Evolutionary conservation across 768 basidiomycete species (phyloP), one percentile per base, ranked within the genome.

Genomic region (Serpula lacrymans): DNA sequence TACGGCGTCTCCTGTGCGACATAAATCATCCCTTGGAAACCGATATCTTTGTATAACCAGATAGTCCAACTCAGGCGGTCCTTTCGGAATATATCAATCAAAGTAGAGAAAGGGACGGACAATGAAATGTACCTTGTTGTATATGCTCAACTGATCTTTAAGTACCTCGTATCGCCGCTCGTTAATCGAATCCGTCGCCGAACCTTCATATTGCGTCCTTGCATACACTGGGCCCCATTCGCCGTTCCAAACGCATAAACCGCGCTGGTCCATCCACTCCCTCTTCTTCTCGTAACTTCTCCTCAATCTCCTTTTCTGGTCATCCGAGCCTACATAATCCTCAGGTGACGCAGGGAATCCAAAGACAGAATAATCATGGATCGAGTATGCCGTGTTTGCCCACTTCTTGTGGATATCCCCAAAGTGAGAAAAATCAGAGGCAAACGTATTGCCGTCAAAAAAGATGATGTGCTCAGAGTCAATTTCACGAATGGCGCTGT

Each of bases 221-320:
- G 84, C 82, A 47, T 89, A 90, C 17, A 90, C 86, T 3, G 87
- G 86, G 14, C 88, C 89, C 73, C 80, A 89, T 59, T 88, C 88
- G 13, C 88, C 88, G 50, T 87, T 85, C 84, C 82, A 81, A 14
- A 85, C 82, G 43, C 80, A 82, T 24, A 83, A 62, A 1, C 73
- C 72, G 4, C 71, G 65, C 57, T 77, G 64, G 48, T 84, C 78
- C 83, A 86, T 83, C 82, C 83, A 89, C 50, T 78, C 74, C 25
- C 83, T 67, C 64, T 90, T 90, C 65, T 78, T 78, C 58, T 81
- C 75, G 53, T 83, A 88, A 49, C 76, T 80, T 46, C 72, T 60
- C 50, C 61, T 63, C 43, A 88, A 45, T 38, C 79, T 58, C 41
- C 50, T 59, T 36, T 63, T 65, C 59, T 87, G 84, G 39, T 70